Evolutionary conservation across 2,329 filamentous ascomycete genomes (phyloP).

Genomic region (Blastomyces percursus): DNA sequence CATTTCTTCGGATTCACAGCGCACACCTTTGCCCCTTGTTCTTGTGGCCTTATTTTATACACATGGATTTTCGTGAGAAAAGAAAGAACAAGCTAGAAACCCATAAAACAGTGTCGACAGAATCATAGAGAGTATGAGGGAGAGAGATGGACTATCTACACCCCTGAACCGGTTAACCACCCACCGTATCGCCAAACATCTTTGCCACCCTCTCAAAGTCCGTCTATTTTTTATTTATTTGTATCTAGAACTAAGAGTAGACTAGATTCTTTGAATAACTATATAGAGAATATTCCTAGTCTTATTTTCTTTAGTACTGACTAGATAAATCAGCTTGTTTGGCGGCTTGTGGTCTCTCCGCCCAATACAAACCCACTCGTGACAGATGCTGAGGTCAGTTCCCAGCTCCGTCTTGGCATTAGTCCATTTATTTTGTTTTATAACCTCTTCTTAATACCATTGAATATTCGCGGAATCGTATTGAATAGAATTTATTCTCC

Average conservation of each 20-base stretch:
- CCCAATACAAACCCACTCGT: no score
- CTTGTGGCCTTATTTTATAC: not conserved
- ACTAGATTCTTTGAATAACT: not conserved
- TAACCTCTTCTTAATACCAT: no score
- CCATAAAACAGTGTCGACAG: not conserved
- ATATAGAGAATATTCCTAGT: not conserved
- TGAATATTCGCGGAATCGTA: no score
- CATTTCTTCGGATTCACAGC: not conserved
- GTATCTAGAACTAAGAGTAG: not conserved
- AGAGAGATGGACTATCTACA: not conserved
- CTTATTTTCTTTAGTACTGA: not conserved
- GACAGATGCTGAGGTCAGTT: no score
- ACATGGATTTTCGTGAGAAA: not conserved
- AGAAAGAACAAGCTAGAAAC: not conserved
- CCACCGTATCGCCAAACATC: not conserved
- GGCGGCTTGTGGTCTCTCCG: no score
- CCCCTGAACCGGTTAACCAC: no score
- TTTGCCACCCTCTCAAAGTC: not conserved
- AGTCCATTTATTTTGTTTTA: no score
- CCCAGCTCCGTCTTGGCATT: no score
- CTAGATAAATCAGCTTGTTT: not conserved
- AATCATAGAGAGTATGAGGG: not conserved
- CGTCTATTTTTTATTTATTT: not conserved
- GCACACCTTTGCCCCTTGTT: not conserved
- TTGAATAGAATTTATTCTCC: no score